Base-by-base conservation (phyloP, 345 rosid genomes). In the Hypericum androsaemum region DNA sequence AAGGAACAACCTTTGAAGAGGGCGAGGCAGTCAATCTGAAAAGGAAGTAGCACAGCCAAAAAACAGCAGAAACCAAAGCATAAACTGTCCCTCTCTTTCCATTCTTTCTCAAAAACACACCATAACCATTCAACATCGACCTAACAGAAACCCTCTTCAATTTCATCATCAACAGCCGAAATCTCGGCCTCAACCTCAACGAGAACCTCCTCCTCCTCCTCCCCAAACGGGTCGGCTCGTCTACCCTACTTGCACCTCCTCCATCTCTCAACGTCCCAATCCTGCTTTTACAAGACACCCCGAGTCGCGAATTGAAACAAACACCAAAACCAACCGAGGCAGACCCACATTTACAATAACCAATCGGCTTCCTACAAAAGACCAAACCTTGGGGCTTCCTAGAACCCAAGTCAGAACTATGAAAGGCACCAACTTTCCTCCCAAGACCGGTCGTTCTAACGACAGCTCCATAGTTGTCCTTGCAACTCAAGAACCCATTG, bases 11-110 rank as follows among this genome's bases (percentile, higher is more conserved):
- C 54, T 80, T 75, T 1, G 95, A 80, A 46, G 88, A 75, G 7
- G 96, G 95, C 57, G 71, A 53, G 35, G 95, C 70, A 2, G 92
- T 80, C 63, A 84, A 67, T 61, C 77, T 86, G 80, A 84, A 63
- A 69, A 87, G 67, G 69, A 87, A 45, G 68, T 60, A 90, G 67
- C 80, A 82, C 7, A 84, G 51, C 54, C 84, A 92, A 60, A 90
- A 62, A 7, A 69, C 75, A 44, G 80, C 37, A 64, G 80, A 75
- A 36, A 74, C 65, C 10, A 74, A 77, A 56, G 77, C 45, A 15
- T 64, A 71, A 43, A 87, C 57, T 42, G 70, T 53, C 61, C 80
- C 80, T 61, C 71, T 74, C 59, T 67, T 84, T 54, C 60, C 13
- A 58, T 87, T 84, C 70, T 71, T 82, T 53, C 74, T 74, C 60